Base-by-base conservation (phyloP, 1,284 basidiomycete genomes). In the Wallemia ichthyophaga region DNA sequence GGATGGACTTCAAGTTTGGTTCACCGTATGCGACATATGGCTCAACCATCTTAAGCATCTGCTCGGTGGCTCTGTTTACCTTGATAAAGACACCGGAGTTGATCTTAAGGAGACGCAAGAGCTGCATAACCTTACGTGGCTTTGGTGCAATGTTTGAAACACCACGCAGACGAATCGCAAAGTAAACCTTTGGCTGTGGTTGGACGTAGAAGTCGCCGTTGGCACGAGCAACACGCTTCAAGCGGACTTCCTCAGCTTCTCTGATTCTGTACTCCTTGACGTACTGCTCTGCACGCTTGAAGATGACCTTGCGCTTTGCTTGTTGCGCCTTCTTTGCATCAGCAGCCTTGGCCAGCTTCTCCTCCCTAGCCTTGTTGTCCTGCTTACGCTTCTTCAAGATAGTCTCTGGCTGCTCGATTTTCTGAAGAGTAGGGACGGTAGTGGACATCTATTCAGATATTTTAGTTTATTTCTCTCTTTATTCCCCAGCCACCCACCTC, bases 31-130 rank as follows among this genome's bases (percentile, higher is more conserved):
- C 85, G 68, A 99, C 76, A 73, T 95, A 98, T 60, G 94, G 92
- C 73, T 92, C 87, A 65, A 98, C 81, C 61, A 96, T 79, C 71
- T 88, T 85, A 67, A 98, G 83, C 94, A 96, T 96, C 72, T 96
- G 87, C 67, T 85, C 80, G 60, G 91, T 96, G 37, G 94, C 91
- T 74, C 80, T 88, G 69, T 88, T 98, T 62, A 88, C 87, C 73
- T 91, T 91, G 71, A 99, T 80, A 69, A 99, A 98, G 62, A 98
- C 83, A 74, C 92, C 94, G 71, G 94, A 96, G 83, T 98, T 98
- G 78, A 99, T 98, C 73, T 98, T 94, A 65, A 95, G 81, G 63
- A 99, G 81, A 68, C 92, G 88, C 70, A 99, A 84, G 64, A 99
- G 82, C 73, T 98, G 92, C 69, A 98, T 75, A 71, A 98, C 95